These are phyloP conservation scores for Xylaria longipes DNA, from an alignment of 495 filamentous ascomycete species.

Conservation along the genomic window DNA sequence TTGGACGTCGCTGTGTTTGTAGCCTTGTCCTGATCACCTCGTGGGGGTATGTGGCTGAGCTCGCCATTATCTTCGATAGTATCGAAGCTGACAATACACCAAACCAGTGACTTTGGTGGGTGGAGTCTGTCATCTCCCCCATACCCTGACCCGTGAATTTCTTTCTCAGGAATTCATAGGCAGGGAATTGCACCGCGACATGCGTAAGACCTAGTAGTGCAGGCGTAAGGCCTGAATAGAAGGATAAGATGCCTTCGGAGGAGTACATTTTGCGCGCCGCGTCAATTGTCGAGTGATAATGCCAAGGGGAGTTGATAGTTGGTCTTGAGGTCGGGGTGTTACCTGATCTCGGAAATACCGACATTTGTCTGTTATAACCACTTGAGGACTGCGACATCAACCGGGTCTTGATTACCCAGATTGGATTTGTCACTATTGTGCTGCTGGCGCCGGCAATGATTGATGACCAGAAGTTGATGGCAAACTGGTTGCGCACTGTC, in stretches of 20 bases:
- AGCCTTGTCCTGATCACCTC: constrained; percentile 91
- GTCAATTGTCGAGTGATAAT: constrained; percentile 86
- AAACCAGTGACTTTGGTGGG: constrained; percentile 53
- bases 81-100: constrained; percentile 90
- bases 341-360: constrained; percentile 48
- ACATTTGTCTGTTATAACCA: constrained; percentile 44
- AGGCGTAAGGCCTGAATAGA: constrained; percentile 94
- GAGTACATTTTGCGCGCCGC: constrained; percentile 95
- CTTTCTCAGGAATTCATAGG: constrained; percentile 92
- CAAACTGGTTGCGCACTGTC: constrained; percentile 46
- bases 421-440: constrained; percentile 96
- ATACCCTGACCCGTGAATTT: constrained; percentile 87
- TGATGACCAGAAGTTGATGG: constrained; percentile 73
- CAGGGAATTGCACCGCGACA: constrained; percentile 96
- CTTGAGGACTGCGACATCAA: constrained; percentile 83
- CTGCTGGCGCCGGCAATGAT: constrained; percentile 90
- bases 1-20: constrained; percentile 80
- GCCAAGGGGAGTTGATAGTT: constrained; percentile 72
- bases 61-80: constrained; percentile 92
- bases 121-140: constrained; percentile 60
- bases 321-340: constrained; percentile 58
- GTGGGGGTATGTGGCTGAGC: constrained; percentile 95
- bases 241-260: constrained; percentile 83
- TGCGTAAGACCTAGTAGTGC: constrained; percentile 92
- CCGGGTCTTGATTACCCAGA: constrained; percentile 99